Base-by-base conservation (phyloP, 1,139 yeast genomes). In the Hanseniaspora sp. region DNA sequence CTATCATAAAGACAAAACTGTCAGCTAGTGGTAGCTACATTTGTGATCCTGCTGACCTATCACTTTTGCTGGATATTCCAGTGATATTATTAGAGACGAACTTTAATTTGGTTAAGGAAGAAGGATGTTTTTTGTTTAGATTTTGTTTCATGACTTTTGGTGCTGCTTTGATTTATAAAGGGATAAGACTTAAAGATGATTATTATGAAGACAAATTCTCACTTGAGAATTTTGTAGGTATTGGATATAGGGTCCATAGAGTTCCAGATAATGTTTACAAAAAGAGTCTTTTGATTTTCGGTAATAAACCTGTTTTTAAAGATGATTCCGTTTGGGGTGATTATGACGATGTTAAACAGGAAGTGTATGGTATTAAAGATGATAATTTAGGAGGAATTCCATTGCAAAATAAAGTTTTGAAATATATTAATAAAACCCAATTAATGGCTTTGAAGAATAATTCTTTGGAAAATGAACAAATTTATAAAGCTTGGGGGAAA, bases 61-160 rank as follows among this genome's bases (percentile, higher is more conserved):
- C 45, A 15, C 41, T 6, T 3, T 15, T 51, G 23, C 13, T 51
- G 17, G 35, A 33, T 15, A 51, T 51, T n/a, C 7, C 40, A 2
- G 17, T 17, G 9, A 35, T 23, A 7, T 15, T 2, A 7, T 18
- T 51, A 7, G 46, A 39, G 33, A 35, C 30, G 5, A 33, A 41
- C 7, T 44, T 23, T 35, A 52, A 46, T 11, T 35, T 52, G 30
- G 29, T 18, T 2, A 37, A 52, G 17, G 45, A 49, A 8, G 29
- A 46, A 15, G 39, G 31, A 15, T 40, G 48, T 44, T 40, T 54
- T 35, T 47, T 40, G 13, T 67, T 67, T 2, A 65, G 60, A 56
- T 78, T 86, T 3, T 78, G 83, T 46, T 86, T 72, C 64, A 71
- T 87, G 56, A 80, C 78, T 60, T 85, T 83, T 68, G 95, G 95